These are phyloP conservation scores for Sordariomycetes sp. DNA, from an alignment of 2,329 filamentous ascomycete genomes.

Conservation along the genomic window DNA sequence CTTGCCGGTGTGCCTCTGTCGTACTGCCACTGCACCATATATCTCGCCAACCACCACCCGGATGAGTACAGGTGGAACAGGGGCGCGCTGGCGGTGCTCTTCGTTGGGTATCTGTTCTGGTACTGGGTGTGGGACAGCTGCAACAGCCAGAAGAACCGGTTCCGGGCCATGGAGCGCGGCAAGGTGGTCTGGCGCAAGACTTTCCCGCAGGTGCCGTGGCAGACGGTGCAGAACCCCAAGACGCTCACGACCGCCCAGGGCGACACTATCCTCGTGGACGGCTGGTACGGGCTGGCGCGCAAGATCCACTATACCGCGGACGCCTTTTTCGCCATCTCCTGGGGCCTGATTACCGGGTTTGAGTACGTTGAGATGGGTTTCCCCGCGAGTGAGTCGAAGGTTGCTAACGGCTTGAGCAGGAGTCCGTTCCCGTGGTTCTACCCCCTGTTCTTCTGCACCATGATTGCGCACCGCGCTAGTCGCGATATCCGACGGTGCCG, in stretches of 20 bases:
- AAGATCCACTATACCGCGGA: conserved; percentile 46
- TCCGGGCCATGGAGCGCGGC: conserved; percentile 70
- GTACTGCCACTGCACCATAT: conserved; percentile 91
- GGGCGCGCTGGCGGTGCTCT: conserved; percentile 54
- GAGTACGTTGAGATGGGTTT: conserved; percentile 15
- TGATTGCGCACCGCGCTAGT: conserved; percentile 71
- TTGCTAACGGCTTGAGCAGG: conserved; percentile 11
- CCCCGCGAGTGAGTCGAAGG: background rate
- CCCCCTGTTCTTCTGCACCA: conserved; percentile 67
- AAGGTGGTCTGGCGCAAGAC: conserved; percentile 60
- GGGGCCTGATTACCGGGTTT: conserved; percentile 42
- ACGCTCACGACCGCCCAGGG: conserved; percentile 63
- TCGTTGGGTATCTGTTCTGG: conserved; percentile 62
- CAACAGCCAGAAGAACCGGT: conserved; percentile 91
- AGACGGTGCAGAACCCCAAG: conserved; percentile 69
- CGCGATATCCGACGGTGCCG: conserved; percentile 71
- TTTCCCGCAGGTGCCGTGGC: conserved; percentile 88
- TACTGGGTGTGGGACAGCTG: conserved; percentile 91
- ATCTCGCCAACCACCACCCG: conserved; percentile 74
- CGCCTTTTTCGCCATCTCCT: conserved; percentile 35
- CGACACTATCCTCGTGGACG: conserved; percentile 70
- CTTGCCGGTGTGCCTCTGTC: conserved; percentile 81
- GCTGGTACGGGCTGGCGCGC: conserved; percentile 70
- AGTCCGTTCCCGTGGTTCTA: conserved; percentile 91
- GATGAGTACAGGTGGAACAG: conserved; percentile 68